Conservation (phyloP, 495 filamentous ascomycete genomes). For the Hypoxylon cercidicola region DNA sequence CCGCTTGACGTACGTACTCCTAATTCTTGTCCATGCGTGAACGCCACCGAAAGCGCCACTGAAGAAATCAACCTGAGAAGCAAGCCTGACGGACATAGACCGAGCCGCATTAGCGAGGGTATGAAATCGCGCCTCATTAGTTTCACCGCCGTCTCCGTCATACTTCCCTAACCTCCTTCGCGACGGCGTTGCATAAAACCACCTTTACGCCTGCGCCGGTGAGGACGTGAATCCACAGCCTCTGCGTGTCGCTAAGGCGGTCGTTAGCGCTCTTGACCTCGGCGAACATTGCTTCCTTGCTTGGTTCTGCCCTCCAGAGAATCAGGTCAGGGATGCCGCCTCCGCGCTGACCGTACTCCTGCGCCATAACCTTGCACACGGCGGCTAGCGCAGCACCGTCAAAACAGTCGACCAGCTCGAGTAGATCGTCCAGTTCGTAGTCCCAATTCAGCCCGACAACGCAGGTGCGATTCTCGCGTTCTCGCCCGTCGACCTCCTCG, state of each 20-base stretch:
- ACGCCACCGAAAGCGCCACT: conserved; percentile 14
- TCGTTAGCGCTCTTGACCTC: conserved; percentile 98
- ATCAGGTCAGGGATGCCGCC: conserved; percentile 94
- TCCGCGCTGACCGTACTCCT: conserved; percentile 88
- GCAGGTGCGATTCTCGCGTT: conserved; percentile 77
- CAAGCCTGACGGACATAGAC: not conserved
- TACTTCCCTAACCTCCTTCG: conserved; percentile 68
- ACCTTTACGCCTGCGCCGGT: conserved; percentile 84
- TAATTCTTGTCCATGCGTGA: not conserved
- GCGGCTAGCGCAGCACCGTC: conserved; percentile 79
- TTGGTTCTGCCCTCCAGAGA: conserved; percentile 71
- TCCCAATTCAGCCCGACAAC: conserved; percentile 92
- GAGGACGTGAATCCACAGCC: conserved; percentile 96
- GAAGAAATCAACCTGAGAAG: conserved; percentile 8
- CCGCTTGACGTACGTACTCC: not conserved
- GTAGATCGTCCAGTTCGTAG: conserved; percentile 80
- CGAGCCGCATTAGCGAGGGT: not conserved
- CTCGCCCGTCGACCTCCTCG: conserved; percentile 68
- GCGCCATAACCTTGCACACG: conserved; percentile 91
- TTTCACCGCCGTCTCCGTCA: conserved; percentile 33
- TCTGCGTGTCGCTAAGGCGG: conserved; percentile 93
- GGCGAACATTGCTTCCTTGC: conserved; percentile 69
- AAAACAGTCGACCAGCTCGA: conserved; percentile 85
- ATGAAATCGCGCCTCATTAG: conserved; percentile 2
- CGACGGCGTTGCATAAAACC: conserved; percentile 88